Conservation (phyloP, 106 monocot genomes). For the Alisma plantagoaquatica region DNA sequence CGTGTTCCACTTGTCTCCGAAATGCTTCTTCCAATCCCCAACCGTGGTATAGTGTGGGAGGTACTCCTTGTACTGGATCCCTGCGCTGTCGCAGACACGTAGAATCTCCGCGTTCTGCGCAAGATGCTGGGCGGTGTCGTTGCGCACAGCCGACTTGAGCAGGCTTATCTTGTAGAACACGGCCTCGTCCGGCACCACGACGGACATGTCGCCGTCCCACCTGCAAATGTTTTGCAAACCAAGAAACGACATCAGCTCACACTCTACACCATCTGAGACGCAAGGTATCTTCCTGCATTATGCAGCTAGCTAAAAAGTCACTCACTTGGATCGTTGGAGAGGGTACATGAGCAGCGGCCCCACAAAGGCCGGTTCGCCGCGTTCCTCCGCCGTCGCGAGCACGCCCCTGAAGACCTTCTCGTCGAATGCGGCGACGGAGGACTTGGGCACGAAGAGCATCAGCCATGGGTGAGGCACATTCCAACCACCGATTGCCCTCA, state of each 20-base stretch:
- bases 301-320: neutral
- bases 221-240: conserved; percentile 30
- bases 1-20: conserved; percentile 46
- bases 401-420: conserved; percentile 58
- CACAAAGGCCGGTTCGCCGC: no score
- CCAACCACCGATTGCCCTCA: conserved; percentile 66
- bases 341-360: conserved; percentile 95
- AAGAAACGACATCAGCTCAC: neutral
- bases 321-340: conserved; percentile 72
- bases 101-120: conserved; percentile 47
- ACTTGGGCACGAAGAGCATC: conserved; percentile 71
- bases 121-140: conserved; percentile 25
- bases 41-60: conserved; percentile 35
- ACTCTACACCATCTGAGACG: neutral
- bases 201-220: conserved; percentile 79
- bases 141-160: conserved; percentile 50
- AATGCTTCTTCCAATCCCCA: conserved; percentile 56
- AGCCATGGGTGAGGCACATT: conserved; percentile 96
- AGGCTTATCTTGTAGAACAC: conserved; percentile 86
- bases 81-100: conserved; percentile 30
- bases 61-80: conserved; percentile 63
- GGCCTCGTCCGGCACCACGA: conserved; percentile 69
- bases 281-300: neutral
- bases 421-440: conserved; percentile 59
- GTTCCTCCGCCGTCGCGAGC: conserved; percentile 35